Base-by-base conservation (phyloP, 2,329 filamentous ascomycete species). In the Magnaporthiopsis rhizophila region DNA sequence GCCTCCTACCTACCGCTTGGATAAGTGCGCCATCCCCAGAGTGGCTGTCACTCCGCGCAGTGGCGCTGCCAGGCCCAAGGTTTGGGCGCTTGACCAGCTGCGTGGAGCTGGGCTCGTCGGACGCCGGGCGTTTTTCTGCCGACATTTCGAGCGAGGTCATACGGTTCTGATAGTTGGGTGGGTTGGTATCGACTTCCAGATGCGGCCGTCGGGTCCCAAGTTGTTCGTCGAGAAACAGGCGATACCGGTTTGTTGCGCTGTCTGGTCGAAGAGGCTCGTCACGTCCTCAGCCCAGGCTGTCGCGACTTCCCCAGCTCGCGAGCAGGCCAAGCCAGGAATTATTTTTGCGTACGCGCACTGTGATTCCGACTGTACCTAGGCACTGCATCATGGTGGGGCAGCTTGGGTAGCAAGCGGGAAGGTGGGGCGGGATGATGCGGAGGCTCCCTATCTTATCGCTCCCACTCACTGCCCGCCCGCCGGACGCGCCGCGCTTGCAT, bases 71-170 rank as follows among this genome's bases (percentile, higher is more conserved):
- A 21, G 78, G 76, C 67, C 81, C 81, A 59, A 86, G 76, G 74
- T 95, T 96, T 75, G 94, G 92, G 74, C 94, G 85, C 81, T 98
- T 99, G 67, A 98, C 89, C 70, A 94, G 83, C 76, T 96, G 91
- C 61, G 88, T 87, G 30, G 87, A 86, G 71, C 88, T 86, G 69
- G 94, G 94, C 66, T 91, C 89, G 70, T 90, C 89, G 67, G 90
- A 88, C n/a, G 93, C 92, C 66, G 92, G 90, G 73, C 95, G 87
- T 80, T 99, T 98, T 78, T 96, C 93, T 67, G 90, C 85, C 45
- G 92, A 92, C 93, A 97, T 97, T 66, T n/a, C 73, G 70, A 28
- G 21, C 21, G 45, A 53, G 45, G 18, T n/a, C 45, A 53, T 53
- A 18, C 45, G 38, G n/a, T 53, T 24, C 45, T 24, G 21, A 21